Evolutionary conservation across 352 stramenopile species (phyloP).

Genomic region (Phytophthora capsici): DNA sequence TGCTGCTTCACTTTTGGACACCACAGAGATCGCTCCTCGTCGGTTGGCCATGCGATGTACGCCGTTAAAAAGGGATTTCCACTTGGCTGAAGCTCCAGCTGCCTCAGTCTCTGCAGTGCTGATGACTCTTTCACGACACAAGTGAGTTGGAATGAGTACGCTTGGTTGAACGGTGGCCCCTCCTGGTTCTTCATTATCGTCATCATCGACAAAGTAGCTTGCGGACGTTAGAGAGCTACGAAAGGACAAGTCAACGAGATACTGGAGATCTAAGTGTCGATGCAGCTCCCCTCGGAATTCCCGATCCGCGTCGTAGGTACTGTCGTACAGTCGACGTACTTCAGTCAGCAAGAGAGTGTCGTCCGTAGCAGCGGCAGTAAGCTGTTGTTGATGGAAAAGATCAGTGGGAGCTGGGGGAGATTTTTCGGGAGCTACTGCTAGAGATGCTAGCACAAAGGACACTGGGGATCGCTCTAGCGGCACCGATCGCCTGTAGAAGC

Average conservation of each 20-base stretch:
- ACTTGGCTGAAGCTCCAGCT: constrained; percentile 40
- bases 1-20: constrained; percentile 47
- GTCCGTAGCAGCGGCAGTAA: constrained; percentile 47
- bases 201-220: constrained; percentile 65
- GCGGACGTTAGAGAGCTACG: constrained; percentile 69
- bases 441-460: constrained; percentile 71
- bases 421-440: constrained; percentile 54
- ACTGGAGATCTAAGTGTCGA: constrained; percentile 62
- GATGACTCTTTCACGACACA: constrained; percentile 24
- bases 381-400: constrained; percentile 67
- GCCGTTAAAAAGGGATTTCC: constrained; percentile 48
- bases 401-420: constrained; percentile 60
- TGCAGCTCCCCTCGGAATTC: constrained; percentile 67
- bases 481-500: constrained; percentile 66
- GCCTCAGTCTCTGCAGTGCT: constrained; percentile 25
- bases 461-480: constrained; percentile 69
- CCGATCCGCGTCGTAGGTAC: constrained; percentile 65
- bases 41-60: constrained; percentile 46
- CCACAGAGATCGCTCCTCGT: constrained; percentile 55
- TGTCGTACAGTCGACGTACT: constrained; percentile 69
- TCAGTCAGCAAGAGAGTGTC: constrained; percentile 68
- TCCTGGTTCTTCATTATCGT: constrained; percentile 27
- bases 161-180: constrained; percentile 38
- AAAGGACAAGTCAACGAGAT: constrained; percentile 74
- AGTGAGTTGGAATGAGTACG: constrained; percentile 48